Evolutionary conservation across 2,329 filamentous ascomycete species (phyloP).

Genomic region (Alternaria burnsii): DNA sequence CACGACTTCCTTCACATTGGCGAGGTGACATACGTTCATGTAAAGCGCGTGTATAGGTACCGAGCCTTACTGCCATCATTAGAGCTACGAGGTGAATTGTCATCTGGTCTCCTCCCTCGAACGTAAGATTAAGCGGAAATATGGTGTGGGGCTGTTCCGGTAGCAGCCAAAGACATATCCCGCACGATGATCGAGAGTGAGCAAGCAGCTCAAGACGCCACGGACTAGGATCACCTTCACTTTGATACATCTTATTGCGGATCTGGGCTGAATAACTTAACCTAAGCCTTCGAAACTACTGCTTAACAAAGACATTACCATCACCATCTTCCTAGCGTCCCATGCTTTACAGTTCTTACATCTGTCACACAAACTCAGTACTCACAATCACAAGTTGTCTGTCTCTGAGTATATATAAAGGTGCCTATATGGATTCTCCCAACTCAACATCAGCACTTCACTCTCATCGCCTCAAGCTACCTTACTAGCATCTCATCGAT

Average conservation of each 20-base stretch:
- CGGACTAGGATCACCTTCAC: neutral
- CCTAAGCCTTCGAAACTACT: neutral
- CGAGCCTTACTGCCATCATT: neutral
- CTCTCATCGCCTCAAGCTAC: neutral
- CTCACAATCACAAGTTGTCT: neutral
- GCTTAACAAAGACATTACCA: conserved; percentile 1
- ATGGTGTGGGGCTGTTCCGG: neutral
- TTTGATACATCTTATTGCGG: neutral
- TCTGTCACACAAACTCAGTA: neutral
- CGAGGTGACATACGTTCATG: neutral
- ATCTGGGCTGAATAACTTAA: neutral
- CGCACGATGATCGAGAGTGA: neutral
- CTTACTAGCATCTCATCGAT: neutral
- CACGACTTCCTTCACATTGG: neutral
- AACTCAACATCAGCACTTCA: neutral
- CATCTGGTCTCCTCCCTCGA: neutral
- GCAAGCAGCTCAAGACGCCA: neutral
- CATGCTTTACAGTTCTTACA: conserved; percentile 1
- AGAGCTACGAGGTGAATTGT: neutral
- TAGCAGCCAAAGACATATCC: neutral
- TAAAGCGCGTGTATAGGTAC: neutral
- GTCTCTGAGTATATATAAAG: neutral
- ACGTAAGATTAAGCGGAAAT: neutral
- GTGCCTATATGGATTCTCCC: neutral
- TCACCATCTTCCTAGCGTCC: neutral